These are phyloP conservation scores for Leucogyrophana mollusca DNA, from an alignment of 768 basidiomycete genomes.

Conservation along the genomic window DNA sequence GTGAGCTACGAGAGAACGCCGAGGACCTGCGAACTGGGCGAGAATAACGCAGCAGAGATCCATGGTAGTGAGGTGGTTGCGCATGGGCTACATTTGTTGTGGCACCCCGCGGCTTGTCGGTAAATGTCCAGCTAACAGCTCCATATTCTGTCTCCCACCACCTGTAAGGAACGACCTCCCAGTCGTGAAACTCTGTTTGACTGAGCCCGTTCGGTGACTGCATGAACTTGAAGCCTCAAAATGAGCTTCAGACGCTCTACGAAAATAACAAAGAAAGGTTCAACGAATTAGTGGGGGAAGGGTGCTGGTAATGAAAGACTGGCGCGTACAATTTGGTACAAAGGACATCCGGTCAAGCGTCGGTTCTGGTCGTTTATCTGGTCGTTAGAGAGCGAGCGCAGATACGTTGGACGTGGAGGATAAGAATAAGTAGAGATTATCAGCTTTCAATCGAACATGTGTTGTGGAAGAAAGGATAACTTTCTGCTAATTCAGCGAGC, in stretches of 20 bases:
- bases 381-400: no score
- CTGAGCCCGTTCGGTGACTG: background rate
- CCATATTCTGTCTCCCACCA: constrained; percentile 8
- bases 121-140: constrained; percentile 5
- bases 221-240: constrained; percentile 7
- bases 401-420: no score
- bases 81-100: constrained; percentile 14
- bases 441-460: constrained; percentile 1
- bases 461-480: background rate
- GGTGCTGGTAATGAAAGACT: no score
- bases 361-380: no score
- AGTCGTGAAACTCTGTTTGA: background rate
- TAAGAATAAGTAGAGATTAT: background rate
- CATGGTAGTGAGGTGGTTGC: constrained; percentile 31
- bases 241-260: constrained; percentile 1
- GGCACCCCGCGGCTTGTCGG: background rate
- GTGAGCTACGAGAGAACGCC: constrained; percentile 7
- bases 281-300: no score
- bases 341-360: no score
- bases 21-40: constrained; percentile 5
- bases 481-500: background rate
- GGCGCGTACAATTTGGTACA: no score
- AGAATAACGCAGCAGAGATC: constrained; percentile 28
- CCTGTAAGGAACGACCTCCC: constrained; percentile 3
- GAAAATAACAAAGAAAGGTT: no score